Base-by-base conservation (phyloP, 306 rosid species). In the Amphicarpaea edgeworthii region DNA sequence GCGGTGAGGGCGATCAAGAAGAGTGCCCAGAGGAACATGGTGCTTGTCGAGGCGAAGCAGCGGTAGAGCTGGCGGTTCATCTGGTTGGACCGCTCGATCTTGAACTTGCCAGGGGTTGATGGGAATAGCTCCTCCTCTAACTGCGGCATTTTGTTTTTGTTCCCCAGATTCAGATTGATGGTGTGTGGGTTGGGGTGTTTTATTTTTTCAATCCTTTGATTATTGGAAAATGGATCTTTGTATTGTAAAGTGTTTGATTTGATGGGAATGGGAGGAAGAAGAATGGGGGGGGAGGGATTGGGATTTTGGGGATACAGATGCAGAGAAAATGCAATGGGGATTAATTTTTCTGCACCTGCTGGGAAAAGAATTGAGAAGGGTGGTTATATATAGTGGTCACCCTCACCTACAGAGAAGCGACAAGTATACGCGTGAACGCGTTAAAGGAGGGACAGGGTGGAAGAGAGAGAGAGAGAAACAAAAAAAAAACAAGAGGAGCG, bases 21-120 rank as follows among this genome's bases (percentile, higher is more conserved):
- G 11, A 93, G 85, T 5, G 93, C 96, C 98, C 97, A 91, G 32
- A 93, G 50, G 85, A 93, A 93, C 90, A 91, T 88, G 41, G 98
- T 91, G 87, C 97, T 93, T 0, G 98, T 87, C 26, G 97, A 91
- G 19, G 93, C 85, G 80, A 91, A 91, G 11, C 96, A 91, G 0
- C 98, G 97, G 77, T 86, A 81, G 24, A 89, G 79, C 40, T 93
- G 96, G 3, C 97, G 97, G 79, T 87, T 89, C 84, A 88, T 62
- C 78, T n/a, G 43, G 83, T 93, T 76, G 16, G 68, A 16, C 12
- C 96, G 75, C 15, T 93, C 97, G 83, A 87, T 87, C 87, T 93
- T 93, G 90, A 90, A 91, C 83, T 93, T 91, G 0, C 97, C 97
- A 0, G 97, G 98, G 28, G 97, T 89, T 32, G 96, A 89, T 0